Conservation (phyloP, 2,329 filamentous ascomycete genomes). For the Fusarium napiforme region DNA sequence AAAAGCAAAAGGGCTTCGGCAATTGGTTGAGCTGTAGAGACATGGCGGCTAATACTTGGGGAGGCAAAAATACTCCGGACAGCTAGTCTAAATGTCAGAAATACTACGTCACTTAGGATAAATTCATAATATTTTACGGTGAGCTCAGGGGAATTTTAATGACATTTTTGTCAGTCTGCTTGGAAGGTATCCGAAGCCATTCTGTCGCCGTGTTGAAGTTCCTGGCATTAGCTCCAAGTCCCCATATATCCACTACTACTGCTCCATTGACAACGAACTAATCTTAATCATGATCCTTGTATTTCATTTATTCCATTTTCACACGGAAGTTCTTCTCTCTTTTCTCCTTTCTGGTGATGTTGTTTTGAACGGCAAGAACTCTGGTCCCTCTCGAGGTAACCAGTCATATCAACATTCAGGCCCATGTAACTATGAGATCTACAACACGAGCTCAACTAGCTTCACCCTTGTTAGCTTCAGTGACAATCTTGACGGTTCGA, state of each 20-base stretch:
- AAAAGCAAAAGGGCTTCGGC: not conserved
- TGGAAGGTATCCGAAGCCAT: fast-evolving
- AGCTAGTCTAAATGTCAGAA: fast-evolving
- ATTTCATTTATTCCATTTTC: not conserved
- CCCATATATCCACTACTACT: not conserved
- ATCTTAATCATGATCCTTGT: not conserved
- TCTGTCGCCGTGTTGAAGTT: fast-evolving
- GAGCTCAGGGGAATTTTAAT: fast-evolving
- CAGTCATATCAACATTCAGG: fast-evolving
- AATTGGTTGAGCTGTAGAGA: fast-evolving
- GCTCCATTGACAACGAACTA: not conserved
- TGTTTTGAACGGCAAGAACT: not conserved
- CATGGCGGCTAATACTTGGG: fast-evolving
- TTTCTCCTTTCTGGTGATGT: not conserved
- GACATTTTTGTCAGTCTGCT: fast-evolving
- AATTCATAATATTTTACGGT: fast-evolving
- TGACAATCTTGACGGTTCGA: too few species aligned
- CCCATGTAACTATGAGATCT: not conserved
- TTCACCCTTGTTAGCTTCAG: not conserved
- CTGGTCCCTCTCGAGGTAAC: not conserved
- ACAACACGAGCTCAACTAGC: not conserved
- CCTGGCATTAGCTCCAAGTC: not conserved
- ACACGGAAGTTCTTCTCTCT: not conserved
- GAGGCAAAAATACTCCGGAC: not conserved
- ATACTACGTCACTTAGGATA: fast-evolving